Evolutionary conservation across 2,329 filamentous ascomycete genomes (phyloP).

Genomic region (Curvularia spicifera): DNA sequence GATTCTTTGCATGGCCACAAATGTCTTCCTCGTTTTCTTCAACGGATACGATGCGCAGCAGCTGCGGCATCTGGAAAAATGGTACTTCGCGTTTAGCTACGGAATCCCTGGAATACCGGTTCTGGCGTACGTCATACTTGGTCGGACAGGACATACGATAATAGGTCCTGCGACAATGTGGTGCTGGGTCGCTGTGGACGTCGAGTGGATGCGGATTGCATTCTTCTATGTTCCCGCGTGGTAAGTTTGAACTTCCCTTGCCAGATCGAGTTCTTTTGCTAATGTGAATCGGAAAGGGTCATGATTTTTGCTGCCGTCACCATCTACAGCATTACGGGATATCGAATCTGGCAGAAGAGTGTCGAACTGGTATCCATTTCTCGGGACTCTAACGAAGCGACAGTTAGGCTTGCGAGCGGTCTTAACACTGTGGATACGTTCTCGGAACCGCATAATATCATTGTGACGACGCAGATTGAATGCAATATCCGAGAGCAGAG

Average conservation of each 20-base stretch:
- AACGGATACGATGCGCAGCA: constrained; percentile 70
- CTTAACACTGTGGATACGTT: constrained; percentile 54
- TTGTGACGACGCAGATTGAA: constrained; percentile 66
- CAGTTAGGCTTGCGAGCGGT: not conserved
- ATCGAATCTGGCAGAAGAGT: constrained; percentile 71
- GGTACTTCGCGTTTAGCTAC: constrained; percentile 73
- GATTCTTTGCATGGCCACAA: constrained; percentile 80
- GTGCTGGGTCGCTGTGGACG: constrained; percentile 76
- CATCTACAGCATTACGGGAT: constrained; percentile 71
- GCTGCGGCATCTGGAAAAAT: constrained; percentile 71
- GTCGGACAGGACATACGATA: constrained; percentile 60
- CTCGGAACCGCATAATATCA: constrained; percentile 51
- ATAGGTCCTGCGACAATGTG: constrained; percentile 79
- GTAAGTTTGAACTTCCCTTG: constrained; percentile 48
- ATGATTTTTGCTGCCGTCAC: constrained; percentile 66
- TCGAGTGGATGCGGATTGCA: constrained; percentile 74
- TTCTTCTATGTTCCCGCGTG: constrained; percentile 77
- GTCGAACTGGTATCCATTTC: constrained; percentile 54
- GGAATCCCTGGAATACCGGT: constrained; percentile 74
- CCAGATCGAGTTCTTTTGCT: constrained; percentile 9
- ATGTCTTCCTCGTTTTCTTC: constrained; percentile 84
- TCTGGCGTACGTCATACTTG: constrained; percentile 70
- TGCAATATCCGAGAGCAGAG: constrained; percentile 61
- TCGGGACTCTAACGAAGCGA: constrained; percentile 15
- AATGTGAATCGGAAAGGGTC: constrained; percentile 44